These are phyloP conservation scores for Magnusiomyces suaveolens DNA, from an alignment of 1,139 yeast genomes.

Conservation along the genomic window DNA sequence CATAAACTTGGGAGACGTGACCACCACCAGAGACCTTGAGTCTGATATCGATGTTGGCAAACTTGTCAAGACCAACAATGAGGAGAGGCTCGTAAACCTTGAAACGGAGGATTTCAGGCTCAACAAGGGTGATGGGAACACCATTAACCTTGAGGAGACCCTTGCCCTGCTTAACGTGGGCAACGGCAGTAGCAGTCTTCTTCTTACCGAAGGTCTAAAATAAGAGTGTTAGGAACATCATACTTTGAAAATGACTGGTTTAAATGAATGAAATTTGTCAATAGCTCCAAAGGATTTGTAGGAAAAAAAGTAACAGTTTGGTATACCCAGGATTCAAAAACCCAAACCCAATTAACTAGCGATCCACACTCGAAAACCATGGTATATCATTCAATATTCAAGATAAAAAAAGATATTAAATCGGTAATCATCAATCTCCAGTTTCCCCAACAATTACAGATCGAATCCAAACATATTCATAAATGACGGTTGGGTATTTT, in stretches of 20 bases:
- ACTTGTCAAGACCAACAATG: constrained; percentile 97
- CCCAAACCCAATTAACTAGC: too few relatives aligned
- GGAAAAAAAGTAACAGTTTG: too few relatives aligned
- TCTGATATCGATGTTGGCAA: constrained; percentile 97
- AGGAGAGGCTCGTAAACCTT: constrained; percentile 99
- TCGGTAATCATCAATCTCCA: too few relatives aligned
- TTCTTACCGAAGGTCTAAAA: constrained; percentile 96
- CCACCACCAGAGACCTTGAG: constrained; percentile 99
- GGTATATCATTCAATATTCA: too few relatives aligned
- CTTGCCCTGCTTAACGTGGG: constrained; percentile 98
- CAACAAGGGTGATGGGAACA: constrained; percentile 96
- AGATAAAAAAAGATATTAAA: too few relatives aligned
- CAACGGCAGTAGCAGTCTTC: constrained; percentile 99
- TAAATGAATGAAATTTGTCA: too few relatives aligned
- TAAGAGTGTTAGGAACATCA: constrained; percentile 4
- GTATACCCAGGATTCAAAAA: too few relatives aligned
- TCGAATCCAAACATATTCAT: too few relatives aligned
- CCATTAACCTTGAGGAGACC: constrained; percentile 99
- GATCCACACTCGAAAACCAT: too few relatives aligned
- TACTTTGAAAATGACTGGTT: not conserved
- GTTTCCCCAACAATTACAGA: too few relatives aligned
- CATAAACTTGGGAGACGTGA: constrained; percentile 99
- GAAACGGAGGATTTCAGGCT: constrained; percentile 98
- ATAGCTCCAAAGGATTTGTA: too few relatives aligned
- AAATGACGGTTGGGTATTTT: too few relatives aligned